These are phyloP conservation scores for Trichosporon coremiiforme DNA, from an alignment of 1,284 basidiomycete species.

Conservation along the genomic window DNA sequence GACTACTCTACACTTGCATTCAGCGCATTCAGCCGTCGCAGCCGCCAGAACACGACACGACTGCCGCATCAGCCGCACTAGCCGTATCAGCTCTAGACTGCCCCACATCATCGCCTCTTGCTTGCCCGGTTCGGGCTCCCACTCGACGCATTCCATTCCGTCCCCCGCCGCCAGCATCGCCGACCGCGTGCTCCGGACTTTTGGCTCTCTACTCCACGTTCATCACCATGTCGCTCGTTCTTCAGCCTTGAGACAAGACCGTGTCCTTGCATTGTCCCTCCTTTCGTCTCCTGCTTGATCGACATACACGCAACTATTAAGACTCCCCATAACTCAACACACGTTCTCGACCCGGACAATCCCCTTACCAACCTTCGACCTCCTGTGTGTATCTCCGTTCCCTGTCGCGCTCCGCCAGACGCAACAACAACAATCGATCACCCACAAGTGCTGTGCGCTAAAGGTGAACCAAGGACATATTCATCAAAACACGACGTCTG, in stretches of 20 bases:
- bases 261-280: neutral
- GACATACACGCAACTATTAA: neutral
- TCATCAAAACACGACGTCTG: neutral
- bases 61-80: neutral
- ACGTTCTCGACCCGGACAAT: neutral
- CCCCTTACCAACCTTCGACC: neutral
- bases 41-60: neutral
- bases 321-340: neutral
- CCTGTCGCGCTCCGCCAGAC: neutral
- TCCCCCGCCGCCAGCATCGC: neutral
- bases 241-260: neutral
- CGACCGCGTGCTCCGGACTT: neutral
- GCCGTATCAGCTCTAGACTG: conserved; percentile 5
- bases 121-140: neutral
- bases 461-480: neutral
- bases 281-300: neutral
- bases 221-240: conserved; percentile 4
- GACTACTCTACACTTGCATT: neutral
- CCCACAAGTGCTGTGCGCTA: conserved; percentile 1
- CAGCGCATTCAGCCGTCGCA: neutral
- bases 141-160: conserved; percentile 4
- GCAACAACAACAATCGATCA: neutral
- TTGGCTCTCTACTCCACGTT: conserved; percentile 1
- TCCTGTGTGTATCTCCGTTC: neutral
- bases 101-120: neutral